phyloP scores from a whole-genome alignment of 306 rosid species.

The Pterocarpus macrocarpus region DNA sequence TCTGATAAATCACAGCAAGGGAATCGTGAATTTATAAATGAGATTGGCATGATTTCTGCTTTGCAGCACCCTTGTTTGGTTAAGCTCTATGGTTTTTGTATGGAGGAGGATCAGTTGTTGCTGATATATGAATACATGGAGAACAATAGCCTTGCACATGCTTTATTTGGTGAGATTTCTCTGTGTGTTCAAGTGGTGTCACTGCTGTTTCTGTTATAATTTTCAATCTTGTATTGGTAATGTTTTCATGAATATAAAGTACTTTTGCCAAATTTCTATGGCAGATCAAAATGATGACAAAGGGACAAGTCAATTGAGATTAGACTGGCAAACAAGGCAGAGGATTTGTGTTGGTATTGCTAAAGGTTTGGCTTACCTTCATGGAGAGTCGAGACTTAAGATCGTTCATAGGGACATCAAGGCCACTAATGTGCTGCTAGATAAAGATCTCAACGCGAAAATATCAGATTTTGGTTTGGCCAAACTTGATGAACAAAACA shows the following conservation, averaged over 20 bases:
- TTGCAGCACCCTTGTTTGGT: conserved; percentile 68
- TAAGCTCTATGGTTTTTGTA: conserved; percentile 63
- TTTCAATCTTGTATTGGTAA: no score
- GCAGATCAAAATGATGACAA: no score
- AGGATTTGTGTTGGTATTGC: conserved; percentile 64
- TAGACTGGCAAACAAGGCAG: conserved; percentile 62
- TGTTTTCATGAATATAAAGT: no score
- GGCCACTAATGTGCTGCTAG: no score
- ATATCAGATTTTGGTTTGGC: conserved; percentile 66
- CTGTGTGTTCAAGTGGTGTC: background rate
- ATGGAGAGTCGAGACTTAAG: conserved; percentile 66
- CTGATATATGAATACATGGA: conserved; percentile 68
- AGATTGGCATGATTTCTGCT: conserved; percentile 67
- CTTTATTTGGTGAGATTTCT: conserved; percentile 55
- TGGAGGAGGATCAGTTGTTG: conserved; percentile 60
- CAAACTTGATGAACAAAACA: conserved; percentile 60
- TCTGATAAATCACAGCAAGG: conserved; percentile 66
- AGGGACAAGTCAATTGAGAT: background rate
- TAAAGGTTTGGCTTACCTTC: conserved; percentile 67
- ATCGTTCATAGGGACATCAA: conserved; percentile 38
- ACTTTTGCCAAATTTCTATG: no score
- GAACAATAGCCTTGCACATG: conserved; percentile 66
- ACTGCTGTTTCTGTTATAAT: no score
- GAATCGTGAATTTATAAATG: conserved; percentile 64
- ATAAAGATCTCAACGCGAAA: conserved; percentile 33